Evolutionary conservation across 768 basidiomycete genomes (phyloP), one percentile per base, ranked within the genome.

Genomic region (Ramaria sp.): DNA sequence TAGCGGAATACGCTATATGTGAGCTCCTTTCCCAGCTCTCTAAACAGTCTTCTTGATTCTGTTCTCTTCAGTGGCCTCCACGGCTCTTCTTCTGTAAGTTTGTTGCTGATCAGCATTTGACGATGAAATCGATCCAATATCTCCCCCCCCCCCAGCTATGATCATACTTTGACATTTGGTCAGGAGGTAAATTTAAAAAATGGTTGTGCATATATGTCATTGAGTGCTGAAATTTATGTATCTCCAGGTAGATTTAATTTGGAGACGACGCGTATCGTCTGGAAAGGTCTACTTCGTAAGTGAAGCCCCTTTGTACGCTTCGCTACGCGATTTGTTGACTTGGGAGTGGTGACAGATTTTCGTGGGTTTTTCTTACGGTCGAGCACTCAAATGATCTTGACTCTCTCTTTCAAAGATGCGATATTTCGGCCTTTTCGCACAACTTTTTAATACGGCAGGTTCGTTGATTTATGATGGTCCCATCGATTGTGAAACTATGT

Each of bases 81-180:
- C 39, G 27, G 51, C 51, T n/a, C 25, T 52, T 52, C 38, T 52
- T n/a, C 22, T 42, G 51, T 52, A 30, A 41, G 51, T 5, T 52
- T 8, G 9, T 3, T 24, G 9, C 32, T 9, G 3, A 24, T n/a
- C 9, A 47, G 24, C 16, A 45, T 8, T 15, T 16, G 25, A 8
- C 5, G 16, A 27, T 20, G 9, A 5, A 18, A 12, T 2, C 13
- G 13, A 24, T 4, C 36, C 7, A 39, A 24, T 2, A n/a, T n/a
- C n/a, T n/a, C n/a, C n/a, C 5, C 3, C 8, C 3, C 15, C 22
- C 8, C 36, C 9, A 52, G 51, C 5, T 52, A n/a, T 27, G 51
- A 52, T 32, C 42, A 52, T 39, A 5, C 22, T 16, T 32, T 52
- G 24, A 52, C 51, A 27, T 41, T 52, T 18, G 13, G 22, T 24